Evolutionary conservation across 331 rosid species (phyloP), one percentile per base, ranked within the genome.

Genomic region (Ulmus americana): DNA sequence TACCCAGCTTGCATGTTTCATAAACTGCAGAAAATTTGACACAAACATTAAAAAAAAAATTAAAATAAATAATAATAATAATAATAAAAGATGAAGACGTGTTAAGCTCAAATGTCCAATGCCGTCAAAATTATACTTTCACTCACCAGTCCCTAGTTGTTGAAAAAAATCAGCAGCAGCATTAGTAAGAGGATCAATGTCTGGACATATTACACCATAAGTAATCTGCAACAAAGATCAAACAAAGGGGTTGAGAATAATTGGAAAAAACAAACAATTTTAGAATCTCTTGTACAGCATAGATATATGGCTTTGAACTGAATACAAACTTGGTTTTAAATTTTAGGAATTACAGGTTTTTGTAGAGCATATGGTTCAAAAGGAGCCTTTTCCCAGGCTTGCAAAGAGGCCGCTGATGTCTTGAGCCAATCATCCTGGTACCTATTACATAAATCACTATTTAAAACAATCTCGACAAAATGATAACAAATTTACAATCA

Each of bases 391-490:
- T 92, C 98, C 98, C 98, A 92, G 63, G 79, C 82, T 69, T 83
- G 91, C 65, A 92, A 69, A 68, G 85, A 80, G 76, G 75, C 85
- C 45, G 95, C 85, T 61, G 97, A 89, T 35, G 95, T 80, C 85
- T 92, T 92, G 50, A 92, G 98, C 98, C 98, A 92, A 87, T 92
- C 97, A 72, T 92, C 98, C 78, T 92, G 98, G 81, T 92, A 92
- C 85, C 97, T 89, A 59, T 60, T 53, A 53, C 20, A 48, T 38
- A 70, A 52, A 67, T 15, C 63, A 72, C 45, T 52, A n/a, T 48
- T 45, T 55, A 50, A 47, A 51, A 35, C 15, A 13, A 62, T 63
- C 70, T 61, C 28, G 28, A 6, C 10, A 22, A 55, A 11, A 5
- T 55, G 59, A 55, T 22, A 28, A 28, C 35, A 28, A 28, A 28